phyloP scores from a whole-genome alignment of 2,329 filamentous ascomycete species.

The Alternaria arborescens region DNA sequence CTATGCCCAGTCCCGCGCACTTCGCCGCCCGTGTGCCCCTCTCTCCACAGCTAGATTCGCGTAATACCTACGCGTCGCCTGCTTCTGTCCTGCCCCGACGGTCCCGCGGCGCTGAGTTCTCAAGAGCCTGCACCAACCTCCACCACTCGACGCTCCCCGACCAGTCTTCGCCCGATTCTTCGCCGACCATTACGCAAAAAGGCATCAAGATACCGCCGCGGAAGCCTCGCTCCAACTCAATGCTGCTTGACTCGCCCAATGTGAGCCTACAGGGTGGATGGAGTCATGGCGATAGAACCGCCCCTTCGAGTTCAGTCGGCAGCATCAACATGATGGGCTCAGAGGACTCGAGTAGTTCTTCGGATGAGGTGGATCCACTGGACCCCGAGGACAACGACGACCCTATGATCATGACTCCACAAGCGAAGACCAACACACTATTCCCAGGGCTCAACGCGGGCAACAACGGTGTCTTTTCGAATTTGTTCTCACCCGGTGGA shows the following conservation, averaged over 20 bases:
- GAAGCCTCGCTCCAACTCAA: constrained; percentile 53
- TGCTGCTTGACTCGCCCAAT: constrained; percentile 70
- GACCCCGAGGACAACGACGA: constrained; percentile 65
- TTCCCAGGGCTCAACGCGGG: constrained; percentile 47
- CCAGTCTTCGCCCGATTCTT: constrained; percentile 86
- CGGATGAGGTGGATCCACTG: constrained; percentile 63
- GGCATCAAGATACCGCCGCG: constrained; percentile 67
- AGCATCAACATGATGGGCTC: constrained; percentile 82
- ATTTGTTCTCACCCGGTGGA: constrained; percentile 70
- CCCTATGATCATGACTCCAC: constrained; percentile 82
- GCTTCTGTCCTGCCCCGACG: constrained; percentile 87
- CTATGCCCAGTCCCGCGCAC: constrained; percentile 58
- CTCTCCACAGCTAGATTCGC: constrained; percentile 85
- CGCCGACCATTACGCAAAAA: constrained; percentile 80
- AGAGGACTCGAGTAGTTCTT: constrained; percentile 77
- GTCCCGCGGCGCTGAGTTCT: constrained; percentile 91
- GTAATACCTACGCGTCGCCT: constrained; percentile 81
- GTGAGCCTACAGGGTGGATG: constrained; percentile 68
- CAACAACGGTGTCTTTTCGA: constrained; percentile 70
- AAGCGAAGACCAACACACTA: constrained; percentile 67
- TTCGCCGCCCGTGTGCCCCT: constrained; percentile 71
- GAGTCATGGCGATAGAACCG: constrained; percentile 61
- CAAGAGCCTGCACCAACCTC: constrained; percentile 88
- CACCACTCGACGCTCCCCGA: constrained; percentile 96
- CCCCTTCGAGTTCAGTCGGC: constrained; percentile 77